Evolutionary conservation across 371 early-diverging fungal species (phyloP).

Genomic region (Mucor lusitanicus): DNA sequence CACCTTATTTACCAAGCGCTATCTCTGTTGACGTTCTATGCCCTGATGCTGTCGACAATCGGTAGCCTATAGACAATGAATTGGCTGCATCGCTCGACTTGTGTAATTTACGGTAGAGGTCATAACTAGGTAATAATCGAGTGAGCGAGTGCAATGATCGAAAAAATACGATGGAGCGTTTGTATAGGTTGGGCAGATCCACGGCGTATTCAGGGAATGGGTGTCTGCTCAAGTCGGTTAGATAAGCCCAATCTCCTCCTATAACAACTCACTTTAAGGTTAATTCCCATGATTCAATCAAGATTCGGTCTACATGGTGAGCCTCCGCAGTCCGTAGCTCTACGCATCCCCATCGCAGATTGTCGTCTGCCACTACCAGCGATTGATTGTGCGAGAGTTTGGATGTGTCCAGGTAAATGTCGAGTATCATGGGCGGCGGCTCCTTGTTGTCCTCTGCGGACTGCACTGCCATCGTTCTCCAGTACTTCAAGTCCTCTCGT

Average conservation of each 20-base stretch:
- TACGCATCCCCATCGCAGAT: conserved; percentile 23
- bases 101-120: conserved; percentile 54
- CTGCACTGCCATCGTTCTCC: conserved; percentile 57
- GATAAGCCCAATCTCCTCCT: neutral
- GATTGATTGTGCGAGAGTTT: conserved; percentile 22
- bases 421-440: conserved; percentile 74
- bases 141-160: conserved; percentile 78
- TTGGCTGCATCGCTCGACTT: conserved; percentile 39
- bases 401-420: conserved; percentile 76
- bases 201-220: conserved; percentile 57
- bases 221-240: conserved; percentile 28
- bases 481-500: conserved; percentile 72
- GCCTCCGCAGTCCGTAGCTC: conserved; percentile 13
- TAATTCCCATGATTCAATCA: conserved; percentile 82
- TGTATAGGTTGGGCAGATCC: conserved; percentile 87
- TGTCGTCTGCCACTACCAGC: conserved; percentile 24
- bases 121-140: conserved; percentile 75
- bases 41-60: conserved; percentile 53
- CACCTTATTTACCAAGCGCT: conserved; percentile 52
- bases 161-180: conserved; percentile 87
- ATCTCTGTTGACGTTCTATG: conserved; percentile 40
- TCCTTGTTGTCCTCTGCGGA: conserved; percentile 13
- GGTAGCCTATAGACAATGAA: conserved; percentile 65
- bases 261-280: conserved; percentile 60
- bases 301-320: conserved; percentile 42